Conservation (phyloP, 2,329 filamentous ascomycete species). For the Ceratocystis destructans region DNA sequence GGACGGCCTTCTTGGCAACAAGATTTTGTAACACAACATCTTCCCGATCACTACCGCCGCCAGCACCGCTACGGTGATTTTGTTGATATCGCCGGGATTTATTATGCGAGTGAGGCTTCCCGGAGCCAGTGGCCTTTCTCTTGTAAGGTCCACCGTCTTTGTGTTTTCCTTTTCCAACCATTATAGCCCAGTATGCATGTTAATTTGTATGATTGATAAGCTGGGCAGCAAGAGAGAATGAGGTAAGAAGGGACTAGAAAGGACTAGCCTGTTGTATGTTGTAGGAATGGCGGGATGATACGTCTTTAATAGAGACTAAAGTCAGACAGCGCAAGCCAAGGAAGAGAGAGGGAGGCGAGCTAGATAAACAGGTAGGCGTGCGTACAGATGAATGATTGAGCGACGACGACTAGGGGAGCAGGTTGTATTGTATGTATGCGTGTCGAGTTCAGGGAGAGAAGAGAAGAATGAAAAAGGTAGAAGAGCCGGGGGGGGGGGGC, state of each 20-base stretch:
- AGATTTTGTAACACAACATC: slow-evolving; percentile 21
- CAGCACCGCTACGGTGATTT: background rate
- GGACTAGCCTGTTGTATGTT: background rate
- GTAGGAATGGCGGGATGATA: background rate
- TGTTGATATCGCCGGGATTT: background rate
- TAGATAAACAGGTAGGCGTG: background rate
- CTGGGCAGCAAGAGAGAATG: background rate
- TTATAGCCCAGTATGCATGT: slow-evolving; percentile 12
- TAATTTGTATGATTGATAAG: background rate
- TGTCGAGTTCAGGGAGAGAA: background rate
- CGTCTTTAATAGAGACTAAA: slow-evolving; percentile 1
- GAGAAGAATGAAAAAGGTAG: background rate
- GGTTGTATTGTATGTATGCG: too few species aligned
- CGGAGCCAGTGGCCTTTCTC: slow-evolving; percentile 1
- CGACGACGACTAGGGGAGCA: too few species aligned
- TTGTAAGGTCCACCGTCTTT: slow-evolving; percentile 5
- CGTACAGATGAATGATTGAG: too few species aligned
- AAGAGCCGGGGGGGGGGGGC: background rate
- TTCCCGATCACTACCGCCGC: background rate
- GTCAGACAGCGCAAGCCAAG: background rate
- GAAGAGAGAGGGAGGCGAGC: background rate
- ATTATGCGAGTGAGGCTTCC: background rate
- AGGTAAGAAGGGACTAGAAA: background rate
- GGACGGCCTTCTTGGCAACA: slow-evolving; percentile 29
- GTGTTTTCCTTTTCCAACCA: slow-evolving; percentile 8